Evolutionary conservation across 2,329 filamentous ascomycete genomes (phyloP), one percentile per base, ranked within the genome.

Genomic region (Penicillium sp.): DNA sequence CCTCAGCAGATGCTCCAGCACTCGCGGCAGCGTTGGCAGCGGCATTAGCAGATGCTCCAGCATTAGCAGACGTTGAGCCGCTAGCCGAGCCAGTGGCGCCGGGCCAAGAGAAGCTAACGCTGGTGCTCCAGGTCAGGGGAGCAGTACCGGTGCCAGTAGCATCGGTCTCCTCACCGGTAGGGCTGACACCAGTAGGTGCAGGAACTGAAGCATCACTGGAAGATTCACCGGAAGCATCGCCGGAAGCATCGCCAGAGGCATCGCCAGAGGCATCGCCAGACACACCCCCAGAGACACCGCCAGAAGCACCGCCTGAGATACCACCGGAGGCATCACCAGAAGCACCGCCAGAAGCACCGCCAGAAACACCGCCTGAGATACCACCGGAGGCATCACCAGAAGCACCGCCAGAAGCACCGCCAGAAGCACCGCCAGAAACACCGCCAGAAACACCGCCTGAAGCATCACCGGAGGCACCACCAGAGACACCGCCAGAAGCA

Each of bases 211-310:
- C 24, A 39, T 46, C 39, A 24, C 13, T n/a, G 24, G 13, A 13
- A 24, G 18, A 5, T 13, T 13, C 9, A 25, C 36, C 36, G 24
- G 36, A 38, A n/a, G 13, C 36, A 6, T 13, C 48, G 49, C 47
- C 50, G 28, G 29, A 32, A 32, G 29, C 29, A 32, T 11, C 4
- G 3, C 29, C 29, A 32, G 29, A 32, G 47, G 11, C 47, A 50
- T 44, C 47, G 49, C 33, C 39, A 45, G 50, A 45, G 47, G 43
- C 40, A 45, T n/a, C 25, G 48, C 51, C 51, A 50, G 18, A 18
- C 2, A 33, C 50, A 12, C 47, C 43, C n/a, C 26, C 13, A 39
- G 50, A 47, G 12, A 40, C 47, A 44, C 25, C 41, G 4, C 39
- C 45, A 11, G 48, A 49, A 11, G 38, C 35, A 40, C 41, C 39